Evolutionary conservation across 2,329 filamentous ascomycete genomes (phyloP), one percentile per base, ranked within the genome.

Genomic region (Fusarium graminum): DNA sequence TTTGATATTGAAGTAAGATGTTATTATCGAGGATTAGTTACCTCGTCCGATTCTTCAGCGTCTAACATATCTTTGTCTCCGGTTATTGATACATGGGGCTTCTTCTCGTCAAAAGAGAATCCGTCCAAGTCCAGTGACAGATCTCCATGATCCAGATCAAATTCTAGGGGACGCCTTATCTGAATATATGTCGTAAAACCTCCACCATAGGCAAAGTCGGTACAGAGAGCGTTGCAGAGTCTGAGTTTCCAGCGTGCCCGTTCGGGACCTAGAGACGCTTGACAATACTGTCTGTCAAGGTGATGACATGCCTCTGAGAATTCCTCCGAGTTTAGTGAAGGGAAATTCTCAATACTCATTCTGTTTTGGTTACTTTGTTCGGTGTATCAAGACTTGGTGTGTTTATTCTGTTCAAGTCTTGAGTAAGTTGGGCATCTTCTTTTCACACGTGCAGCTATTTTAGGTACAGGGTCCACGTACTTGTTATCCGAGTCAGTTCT

Each of bases 221-320:
- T 78, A 67, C 82, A 81, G 14, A 88, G 77, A 16, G 85, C 82
- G 7, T 79, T 83, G 75, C 82, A 85, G 47, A 82, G 78, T 53
- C 80, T 78, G 57, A 89, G 78, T 70, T 83, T 86, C 83, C 86
- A 88, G 58, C 80, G 79, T 63, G 78, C 80, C 55, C 86, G 82
- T 36, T 85, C 71, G 8, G 82, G 80, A 4, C 86, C 88, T 4
- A 89, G 79, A 32, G 79, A 87, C 52, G 84, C 87, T 73, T 81
- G 84, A 57, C 84, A 81, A 75, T 90, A 90, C 63, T 76, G 81
- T 36, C 83, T 80, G 64, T 90, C 87, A 22, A 90, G 80, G 53
- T 85, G 80, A 69, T 89, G 85, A 75, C 90, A 92, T 53, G 83
- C 86, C 72, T 87, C 83, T 52, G 85, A 78, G 66, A 92, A 92